A percentile compares a stretch with the other conserved stretches of the same genome.
phyloP scores from a whole-genome alignment of 495 filamentous ascomycete genomes.

The Talaromyces stipitatus region DNA sequence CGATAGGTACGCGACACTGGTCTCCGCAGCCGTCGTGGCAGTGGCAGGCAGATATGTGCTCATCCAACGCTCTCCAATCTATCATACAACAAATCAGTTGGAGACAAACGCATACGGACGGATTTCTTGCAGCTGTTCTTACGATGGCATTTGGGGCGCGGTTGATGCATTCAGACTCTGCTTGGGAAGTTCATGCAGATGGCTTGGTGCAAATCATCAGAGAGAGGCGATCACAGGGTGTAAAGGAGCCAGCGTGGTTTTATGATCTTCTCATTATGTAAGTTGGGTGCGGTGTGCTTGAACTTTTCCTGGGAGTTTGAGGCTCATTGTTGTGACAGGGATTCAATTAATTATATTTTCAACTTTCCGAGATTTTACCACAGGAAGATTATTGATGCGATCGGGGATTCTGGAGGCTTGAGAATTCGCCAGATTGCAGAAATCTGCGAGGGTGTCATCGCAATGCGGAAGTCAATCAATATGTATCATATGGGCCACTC shows the following conservation, averaged over 20 bases:
- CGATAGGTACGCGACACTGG: constrained; percentile 11
- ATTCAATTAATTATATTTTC: not conserved
- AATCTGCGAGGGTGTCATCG: constrained; percentile 7
- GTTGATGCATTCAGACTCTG: constrained; percentile 7
- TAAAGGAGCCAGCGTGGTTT: constrained; percentile 4
- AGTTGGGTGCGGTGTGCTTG: not conserved
- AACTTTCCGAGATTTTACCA: not conserved
- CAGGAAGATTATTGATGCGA: not conserved
- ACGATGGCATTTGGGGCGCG: constrained; percentile 20
- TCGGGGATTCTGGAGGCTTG: not conserved
- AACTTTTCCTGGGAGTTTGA: too few species aligned
- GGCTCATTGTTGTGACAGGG: not conserved
- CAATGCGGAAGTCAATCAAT: constrained; percentile 4
- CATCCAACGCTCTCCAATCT: not conserved
- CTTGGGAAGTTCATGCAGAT: constrained; percentile 21
- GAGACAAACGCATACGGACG: constrained; percentile 11
- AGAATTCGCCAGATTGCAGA: constrained; percentile 1
- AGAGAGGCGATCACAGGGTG: constrained; percentile 11
- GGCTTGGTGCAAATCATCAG: constrained; percentile 14
- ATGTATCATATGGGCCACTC: not conserved
- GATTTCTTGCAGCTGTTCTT: constrained; percentile 14
- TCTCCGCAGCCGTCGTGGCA: constrained; percentile 10
- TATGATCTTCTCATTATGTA: not conserved
- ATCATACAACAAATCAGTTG: constrained; percentile 7
- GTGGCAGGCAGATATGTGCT: not conserved